phyloP scores from a whole-genome alignment of 805 yeast species.

The Grigorovia humatica region DNA sequence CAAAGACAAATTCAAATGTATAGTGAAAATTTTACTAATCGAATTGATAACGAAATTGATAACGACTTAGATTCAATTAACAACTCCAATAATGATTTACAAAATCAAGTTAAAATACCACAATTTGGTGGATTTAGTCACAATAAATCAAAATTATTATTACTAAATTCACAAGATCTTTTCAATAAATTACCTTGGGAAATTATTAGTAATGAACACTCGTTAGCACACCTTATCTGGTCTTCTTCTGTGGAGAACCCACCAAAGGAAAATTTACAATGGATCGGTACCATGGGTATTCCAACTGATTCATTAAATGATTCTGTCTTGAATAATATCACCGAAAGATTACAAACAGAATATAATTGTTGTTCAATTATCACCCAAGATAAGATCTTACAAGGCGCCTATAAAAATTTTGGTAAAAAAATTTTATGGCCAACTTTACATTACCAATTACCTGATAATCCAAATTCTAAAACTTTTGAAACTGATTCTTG shows the following conservation, averaged over 20 bases:
- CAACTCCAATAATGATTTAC: conserved; percentile 9
- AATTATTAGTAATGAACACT: conserved; percentile 76
- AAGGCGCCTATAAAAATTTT: conserved; percentile 82
- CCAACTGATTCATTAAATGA: conserved; percentile 78
- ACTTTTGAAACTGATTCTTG: conserved; percentile 85
- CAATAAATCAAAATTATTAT: conserved; percentile 19
- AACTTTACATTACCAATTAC: conserved; percentile 84
- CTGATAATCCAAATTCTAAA: conserved; percentile 84
- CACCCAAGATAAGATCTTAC: conserved; percentile 66
- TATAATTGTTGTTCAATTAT: conserved; percentile 55
- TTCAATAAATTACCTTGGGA: conserved; percentile 56
- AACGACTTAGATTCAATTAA: conserved; percentile 14
- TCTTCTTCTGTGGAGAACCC: conserved; percentile 21
- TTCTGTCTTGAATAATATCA: conserved; percentile 43
- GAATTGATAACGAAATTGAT: conserved; percentile 1
- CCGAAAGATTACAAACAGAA: conserved; percentile 33
- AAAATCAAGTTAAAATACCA: conserved; percentile 18
- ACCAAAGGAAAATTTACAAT: conserved; percentile 34
- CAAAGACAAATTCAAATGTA: conserved; percentile 1
- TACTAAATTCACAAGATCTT: conserved; percentile 30
- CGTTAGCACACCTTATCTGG: conserved; percentile 44
- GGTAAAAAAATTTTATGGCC: conserved; percentile 97
- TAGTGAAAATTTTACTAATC: neutral
- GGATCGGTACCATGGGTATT: conserved; percentile 88
- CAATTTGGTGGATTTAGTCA: conserved; percentile 62